phyloP scores from a whole-genome alignment of 2,329 filamentous ascomycete species.

The Colletotrichum camelliae region DNA sequence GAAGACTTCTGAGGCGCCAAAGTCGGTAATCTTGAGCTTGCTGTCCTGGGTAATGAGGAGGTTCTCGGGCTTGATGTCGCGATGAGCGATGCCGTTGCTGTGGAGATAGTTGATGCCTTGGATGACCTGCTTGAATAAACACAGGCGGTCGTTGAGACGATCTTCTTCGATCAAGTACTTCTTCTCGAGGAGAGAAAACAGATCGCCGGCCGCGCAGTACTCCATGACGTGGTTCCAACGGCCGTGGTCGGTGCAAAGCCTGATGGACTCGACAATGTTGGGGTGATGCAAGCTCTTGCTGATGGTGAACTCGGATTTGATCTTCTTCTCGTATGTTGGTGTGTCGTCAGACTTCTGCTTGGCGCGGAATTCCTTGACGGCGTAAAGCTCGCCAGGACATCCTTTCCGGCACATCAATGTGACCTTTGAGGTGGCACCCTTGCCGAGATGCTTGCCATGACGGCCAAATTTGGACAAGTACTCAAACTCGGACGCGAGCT shows the following conservation, averaged over 20 bases:
- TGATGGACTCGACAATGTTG: slow-evolving; percentile 83
- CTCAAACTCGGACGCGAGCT: slow-evolving; percentile 73
- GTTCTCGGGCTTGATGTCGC: slow-evolving; percentile 91
- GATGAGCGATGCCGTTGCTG: slow-evolving; percentile 83
- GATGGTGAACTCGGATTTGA: slow-evolving; percentile 90
- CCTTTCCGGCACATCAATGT: slow-evolving; percentile 79
- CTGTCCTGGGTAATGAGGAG: slow-evolving; percentile 79
- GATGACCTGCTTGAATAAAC: slow-evolving; percentile 88
- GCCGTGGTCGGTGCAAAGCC: slow-evolving; percentile 75
- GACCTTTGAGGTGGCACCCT: slow-evolving; percentile 83
- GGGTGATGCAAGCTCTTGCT: slow-evolving; percentile 85
- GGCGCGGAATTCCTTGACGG: slow-evolving; percentile 86
- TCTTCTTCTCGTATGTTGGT: slow-evolving; percentile 83
- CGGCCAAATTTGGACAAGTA: slow-evolving; percentile 74
- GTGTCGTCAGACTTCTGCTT: slow-evolving; percentile 72
- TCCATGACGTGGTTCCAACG: slow-evolving; percentile 95
- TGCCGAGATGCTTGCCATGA: slow-evolving; percentile 77
- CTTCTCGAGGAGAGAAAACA: slow-evolving; percentile 77
- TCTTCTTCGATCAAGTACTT: slow-evolving; percentile 70
- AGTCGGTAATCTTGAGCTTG: slow-evolving; percentile 89
- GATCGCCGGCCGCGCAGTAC: slow-evolving; percentile 82
- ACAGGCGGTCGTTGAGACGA: slow-evolving; percentile 73
- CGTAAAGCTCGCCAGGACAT: slow-evolving; percentile 69
- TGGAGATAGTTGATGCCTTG: slow-evolving; percentile 86
- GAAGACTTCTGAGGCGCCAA: slow-evolving; percentile 89